Conservation (phyloP, 257 asterid species). For the Hygrophila difformis region DNA sequence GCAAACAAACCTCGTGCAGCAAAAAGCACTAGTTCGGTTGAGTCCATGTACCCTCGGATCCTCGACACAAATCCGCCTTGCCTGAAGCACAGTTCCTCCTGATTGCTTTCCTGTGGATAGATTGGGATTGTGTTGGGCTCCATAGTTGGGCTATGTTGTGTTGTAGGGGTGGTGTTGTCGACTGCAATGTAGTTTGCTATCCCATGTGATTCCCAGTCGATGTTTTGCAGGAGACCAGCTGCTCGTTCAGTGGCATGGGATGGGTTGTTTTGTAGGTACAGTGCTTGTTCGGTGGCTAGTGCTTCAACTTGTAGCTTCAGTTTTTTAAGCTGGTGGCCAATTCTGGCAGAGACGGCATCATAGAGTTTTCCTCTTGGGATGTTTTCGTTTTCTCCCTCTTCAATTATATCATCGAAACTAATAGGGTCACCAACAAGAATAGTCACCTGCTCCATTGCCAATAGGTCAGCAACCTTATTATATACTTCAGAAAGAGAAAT, state of each 20-base stretch:
- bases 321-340: slow-evolving; percentile 46
- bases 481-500: not conserved
- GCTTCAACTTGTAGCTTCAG: slow-evolving; percentile 64
- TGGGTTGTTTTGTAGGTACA: slow-evolving; percentile 22
- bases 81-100: slow-evolving; percentile 18
- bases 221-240: slow-evolving; percentile 40
- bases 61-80: slow-evolving; percentile 49
- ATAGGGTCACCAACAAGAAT: slow-evolving; percentile 88
- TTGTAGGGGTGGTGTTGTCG: slow-evolving; percentile 21
- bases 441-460: slow-evolving; percentile 55
- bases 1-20: slow-evolving; percentile 58
- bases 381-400: slow-evolving; percentile 27
- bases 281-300: slow-evolving; percentile 39
- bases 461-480: not conserved
- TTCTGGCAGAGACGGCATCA: slow-evolving; percentile 63
- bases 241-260: slow-evolving; percentile 28
- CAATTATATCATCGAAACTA: slow-evolving; percentile 51
- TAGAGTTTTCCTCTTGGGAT: slow-evolving; percentile 56
- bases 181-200: slow-evolving; percentile 29
- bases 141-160: slow-evolving; percentile 11
- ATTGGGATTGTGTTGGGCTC: slow-evolving; percentile 17
- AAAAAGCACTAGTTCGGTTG: slow-evolving; percentile 45
- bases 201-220: slow-evolving; percentile 66
- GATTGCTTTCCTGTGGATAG: slow-evolving; percentile 17
- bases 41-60: slow-evolving; percentile 41